Base-by-base conservation (phyloP, 2,329 filamentous ascomycete genomes). In the Chrysoporthe austroafricana region DNA sequence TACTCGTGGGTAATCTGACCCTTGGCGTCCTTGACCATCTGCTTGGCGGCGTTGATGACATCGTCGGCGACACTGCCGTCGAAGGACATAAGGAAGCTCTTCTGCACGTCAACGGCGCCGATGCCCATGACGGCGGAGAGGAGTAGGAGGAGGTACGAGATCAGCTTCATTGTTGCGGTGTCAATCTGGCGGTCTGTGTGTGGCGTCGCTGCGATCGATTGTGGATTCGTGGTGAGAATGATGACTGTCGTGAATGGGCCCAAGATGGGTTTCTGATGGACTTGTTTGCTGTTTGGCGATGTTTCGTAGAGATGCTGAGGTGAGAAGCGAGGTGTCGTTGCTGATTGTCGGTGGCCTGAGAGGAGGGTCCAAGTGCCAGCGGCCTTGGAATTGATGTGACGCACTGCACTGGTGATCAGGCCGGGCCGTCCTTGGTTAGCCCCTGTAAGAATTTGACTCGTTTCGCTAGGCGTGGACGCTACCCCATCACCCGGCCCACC, bases 1-100 rank as follows among this genome's bases (percentile, higher is more conserved):
- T 93, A 96, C 74, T 90, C 86, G 80, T 96, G 93, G 32, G 91
- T 96, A 73, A 97, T 93, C 62, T 86, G 79, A 50, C 92, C 93
- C 62, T 92, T 92, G 50, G 89, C 89, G 58, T 89, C 83, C 63
- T 83, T 79, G 73, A 97, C 89, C 2, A 87, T 86, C 54, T 90
- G 79, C 82, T 91, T 96, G 57, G 92, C 93, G 66, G 91, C 79
- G 32, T 88, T 81, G 43, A 97, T 78, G 46, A 96, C 81, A 46
- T 83, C 84, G 71, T 90, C 82, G 26, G 93, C 90, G 16, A 89
- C 91, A 60, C 87, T 84, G 63, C 89, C 82, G 34, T 91, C 88
- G 76, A 93, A 97, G 75, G 86, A 92, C 74, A 97, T 84, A 73
- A 97, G 89, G 71, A 96, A 88, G 46, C 88, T 87, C 78, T 93